phyloP scores from a whole-genome alignment of 2,329 filamentous ascomycete genomes.

The Sporothrix inflata region DNA sequence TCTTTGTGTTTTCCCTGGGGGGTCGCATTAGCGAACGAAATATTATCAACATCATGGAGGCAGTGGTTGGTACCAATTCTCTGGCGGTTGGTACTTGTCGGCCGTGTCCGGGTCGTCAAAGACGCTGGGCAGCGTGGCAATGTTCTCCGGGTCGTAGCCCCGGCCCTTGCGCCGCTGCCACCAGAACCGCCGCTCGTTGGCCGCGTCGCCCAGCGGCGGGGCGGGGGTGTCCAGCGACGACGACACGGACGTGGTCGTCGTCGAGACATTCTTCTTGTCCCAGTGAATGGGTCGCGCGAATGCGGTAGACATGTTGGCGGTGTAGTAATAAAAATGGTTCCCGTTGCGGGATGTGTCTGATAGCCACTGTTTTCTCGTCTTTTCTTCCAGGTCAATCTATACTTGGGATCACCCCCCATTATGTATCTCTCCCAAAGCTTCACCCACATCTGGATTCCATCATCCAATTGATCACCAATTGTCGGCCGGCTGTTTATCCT shows the following conservation, averaged over 20 bases:
- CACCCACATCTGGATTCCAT: neutral
- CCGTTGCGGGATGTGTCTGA: neutral
- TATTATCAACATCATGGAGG: no score
- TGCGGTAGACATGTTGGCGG: neutral
- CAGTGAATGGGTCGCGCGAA: neutral
- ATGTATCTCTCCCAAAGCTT: neutral
- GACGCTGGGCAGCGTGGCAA: conserved; percentile 44
- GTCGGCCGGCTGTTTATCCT: neutral
- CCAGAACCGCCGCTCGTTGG: conserved; percentile 38
- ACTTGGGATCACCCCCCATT: neutral
- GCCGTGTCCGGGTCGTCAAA: conserved; percentile 46
- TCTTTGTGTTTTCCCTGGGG: conserved; percentile 43
- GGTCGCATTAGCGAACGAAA: neutral
- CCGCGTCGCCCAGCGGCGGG: conserved; percentile 15
- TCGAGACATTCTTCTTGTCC: conserved; percentile 7
- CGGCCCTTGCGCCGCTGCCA: conserved; percentile 38
- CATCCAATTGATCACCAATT: neutral
- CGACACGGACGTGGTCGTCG: neutral
- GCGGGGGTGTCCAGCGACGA: neutral
- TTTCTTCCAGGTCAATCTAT: no score
- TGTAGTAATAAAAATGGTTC: neutral
- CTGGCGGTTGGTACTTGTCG: conserved; percentile 42
- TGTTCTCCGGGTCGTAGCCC: conserved; percentile 39
- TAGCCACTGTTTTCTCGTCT: neutral
- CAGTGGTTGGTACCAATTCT: conserved; percentile 34